Percentiles rank a stretch among this genome's conserved stretches.
Conservation (phyloP, 108 stramenopile genomes). For the Aurantiochytrium sp. region DNA sequence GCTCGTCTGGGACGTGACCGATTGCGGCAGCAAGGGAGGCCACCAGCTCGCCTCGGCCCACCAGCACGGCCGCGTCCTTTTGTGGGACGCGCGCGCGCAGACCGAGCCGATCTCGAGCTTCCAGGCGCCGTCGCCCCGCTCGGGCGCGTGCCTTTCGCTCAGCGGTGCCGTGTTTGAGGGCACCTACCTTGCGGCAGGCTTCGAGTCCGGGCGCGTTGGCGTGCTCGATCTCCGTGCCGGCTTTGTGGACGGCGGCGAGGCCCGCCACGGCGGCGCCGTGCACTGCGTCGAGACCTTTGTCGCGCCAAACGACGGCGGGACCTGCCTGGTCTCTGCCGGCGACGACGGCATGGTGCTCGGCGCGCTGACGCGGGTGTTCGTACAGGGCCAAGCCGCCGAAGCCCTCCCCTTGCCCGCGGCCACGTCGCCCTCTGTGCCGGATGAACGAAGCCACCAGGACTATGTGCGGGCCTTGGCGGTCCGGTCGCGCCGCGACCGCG, state of each 20-base stretch:
- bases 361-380: neutral
- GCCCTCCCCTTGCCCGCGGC: no score
- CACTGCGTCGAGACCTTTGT: neutral
- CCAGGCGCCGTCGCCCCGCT: neutral
- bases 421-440: neutral
- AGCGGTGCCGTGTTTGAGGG: neutral
- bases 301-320: neutral
- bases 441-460: neutral
- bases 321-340: neutral
- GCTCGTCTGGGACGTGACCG: neutral
- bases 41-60: neutral
- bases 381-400: no score
- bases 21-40: neutral
- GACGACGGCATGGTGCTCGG: neutral
- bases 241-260: neutral
- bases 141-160: neutral
- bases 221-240: neutral
- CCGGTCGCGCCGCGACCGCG: neutral
- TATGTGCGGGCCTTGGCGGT: neutral
- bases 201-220: neutral
- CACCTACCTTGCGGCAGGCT: neutral
- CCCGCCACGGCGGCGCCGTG: neutral
- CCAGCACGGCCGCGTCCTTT: neutral
- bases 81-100: conserved; percentile 14
- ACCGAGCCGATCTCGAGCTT: neutral